Evolutionary conservation across 768 basidiomycete genomes (phyloP), one percentile per base, ranked within the genome.

Genomic region (Tylopilus balloui): DNA sequence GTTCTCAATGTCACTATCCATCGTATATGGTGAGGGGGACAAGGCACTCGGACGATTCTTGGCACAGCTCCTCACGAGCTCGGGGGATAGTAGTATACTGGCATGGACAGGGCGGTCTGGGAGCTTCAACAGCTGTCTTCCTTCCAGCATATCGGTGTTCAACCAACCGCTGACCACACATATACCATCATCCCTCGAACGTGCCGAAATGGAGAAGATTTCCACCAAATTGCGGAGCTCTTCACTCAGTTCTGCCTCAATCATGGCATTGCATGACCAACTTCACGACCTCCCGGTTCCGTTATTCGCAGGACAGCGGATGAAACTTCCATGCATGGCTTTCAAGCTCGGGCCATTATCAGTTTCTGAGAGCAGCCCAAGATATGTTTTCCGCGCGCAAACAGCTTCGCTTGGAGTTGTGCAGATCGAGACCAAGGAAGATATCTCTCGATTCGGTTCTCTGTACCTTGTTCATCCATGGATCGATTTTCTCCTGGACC

Each of bases 241-340:
- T 9, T 31, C 28, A 4, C 15, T 28, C 23, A 15, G 34, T 4
- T 6, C 21, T 9, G 2, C 11, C 0, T 39, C 27, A 13, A 36
- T 6, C 12, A 42, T 14, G 12, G n/a, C 1, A 9, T 24, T 46
- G 20, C 46, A 53, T 3, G 43, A 52, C 12, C 50, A 13, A 11
- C 34, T 53, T 19, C 0, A 29, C 6, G 49, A 13, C 1, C 34
- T 54, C n/a, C 29, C 15, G 0, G 23, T 42, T 0, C 21, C 47
- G 6, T 27, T 0, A 0, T 45, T 45, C 1, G 20, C 15, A 7
- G 42, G 23, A 1, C 32, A 25, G 17, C 28, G 36, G 23, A 19
- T 57, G 48, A 39, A 27, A 21, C 40, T 56, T 29, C 50, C 54
- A 1, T 57, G 54, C 24, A 17, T 56, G 20, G 12, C 4, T 3